Percentiles rank a stretch among this genome's conserved stretches.
Evolutionary conservation across 176 grass and related monocot genomes (phyloP).

Genomic region (Bolboschoenus planiculmis): DNA sequence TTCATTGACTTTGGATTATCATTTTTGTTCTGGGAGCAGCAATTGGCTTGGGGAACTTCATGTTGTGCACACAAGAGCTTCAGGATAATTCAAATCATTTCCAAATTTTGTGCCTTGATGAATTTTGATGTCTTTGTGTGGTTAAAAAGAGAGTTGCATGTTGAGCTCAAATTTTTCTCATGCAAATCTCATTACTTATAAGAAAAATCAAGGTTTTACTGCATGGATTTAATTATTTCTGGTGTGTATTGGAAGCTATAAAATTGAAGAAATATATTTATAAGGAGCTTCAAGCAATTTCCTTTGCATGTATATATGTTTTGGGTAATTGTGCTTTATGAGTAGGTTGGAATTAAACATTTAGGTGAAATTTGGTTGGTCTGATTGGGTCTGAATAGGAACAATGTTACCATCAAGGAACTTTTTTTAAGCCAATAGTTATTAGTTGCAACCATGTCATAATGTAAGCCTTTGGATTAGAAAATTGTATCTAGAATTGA

Average conservation of each 20-base stretch:
- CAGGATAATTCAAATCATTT: not conserved
- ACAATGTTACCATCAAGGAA: not conserved
- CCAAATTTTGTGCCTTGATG: not conserved
- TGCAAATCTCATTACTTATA: not conserved
- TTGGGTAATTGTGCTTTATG: not conserved
- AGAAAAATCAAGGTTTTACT: not conserved
- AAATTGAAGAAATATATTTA: not conserved
- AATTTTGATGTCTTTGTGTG: not conserved
- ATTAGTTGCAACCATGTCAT: slow-evolving; percentile 10
- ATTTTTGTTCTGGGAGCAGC: not conserved
- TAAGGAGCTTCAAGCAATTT: not conserved
- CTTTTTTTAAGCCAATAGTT: not conserved
- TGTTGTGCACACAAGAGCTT: not conserved
- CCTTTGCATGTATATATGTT: not conserved
- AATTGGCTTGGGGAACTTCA: not conserved
- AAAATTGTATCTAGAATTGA: slow-evolving; percentile 13
- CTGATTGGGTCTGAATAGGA: not conserved
- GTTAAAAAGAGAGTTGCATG: not conserved
- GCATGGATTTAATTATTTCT: not conserved
- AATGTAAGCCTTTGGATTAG: not conserved
- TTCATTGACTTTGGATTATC: not conserved
- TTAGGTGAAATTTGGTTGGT: not conserved
- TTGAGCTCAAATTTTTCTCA: not conserved
- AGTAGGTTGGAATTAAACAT: not conserved
- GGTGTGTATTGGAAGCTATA: not conserved